Conservation (phyloP, 345 rosid genomes). For the Laguncularia racemosa region DNA sequence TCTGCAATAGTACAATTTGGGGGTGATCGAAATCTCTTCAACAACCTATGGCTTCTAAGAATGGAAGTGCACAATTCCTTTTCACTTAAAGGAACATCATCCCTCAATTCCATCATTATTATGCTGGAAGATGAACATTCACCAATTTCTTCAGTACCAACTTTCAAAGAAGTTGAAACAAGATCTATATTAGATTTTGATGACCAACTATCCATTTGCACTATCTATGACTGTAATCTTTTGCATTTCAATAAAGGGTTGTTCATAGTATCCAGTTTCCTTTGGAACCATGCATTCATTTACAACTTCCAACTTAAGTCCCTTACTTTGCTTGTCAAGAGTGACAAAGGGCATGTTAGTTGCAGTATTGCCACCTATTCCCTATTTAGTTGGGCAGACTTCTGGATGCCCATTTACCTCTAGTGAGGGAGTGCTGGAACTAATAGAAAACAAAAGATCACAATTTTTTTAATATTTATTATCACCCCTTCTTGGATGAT, state of each 20-base stretch:
- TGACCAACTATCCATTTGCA: conserved; percentile 58
- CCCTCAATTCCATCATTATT: conserved; percentile 20
- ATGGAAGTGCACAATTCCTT: conserved; percentile 33
- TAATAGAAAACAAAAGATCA: conserved; percentile 33
- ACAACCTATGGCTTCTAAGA: conserved; percentile 27
- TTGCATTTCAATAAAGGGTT: conserved; percentile 18
- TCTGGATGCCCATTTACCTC: conserved; percentile 22
- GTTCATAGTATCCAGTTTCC: conserved; percentile 26
- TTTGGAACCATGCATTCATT: conserved; percentile 15
- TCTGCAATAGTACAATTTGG: conserved; percentile 14
- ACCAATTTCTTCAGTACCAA: conserved; percentile 40
- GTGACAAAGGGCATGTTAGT: conserved; percentile 9
- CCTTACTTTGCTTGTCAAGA: conserved; percentile 13
- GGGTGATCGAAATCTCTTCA: conserved; percentile 16
- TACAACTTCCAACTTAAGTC: conserved; percentile 15
- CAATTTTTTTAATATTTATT: conserved; percentile 24
- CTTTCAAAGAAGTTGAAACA: conserved; percentile 37
- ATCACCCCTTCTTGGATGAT: conserved; percentile 22
- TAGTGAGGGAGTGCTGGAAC: conserved; percentile 33
- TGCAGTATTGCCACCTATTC: conserved; percentile 16
- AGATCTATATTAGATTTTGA: conserved; percentile 48
- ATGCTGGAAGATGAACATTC: conserved; percentile 65
- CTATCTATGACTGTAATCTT: conserved; percentile 41
- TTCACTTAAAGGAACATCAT: conserved; percentile 24
- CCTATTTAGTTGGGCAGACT: conserved; percentile 15